Evolutionary conservation across 805 yeast genomes (phyloP), one percentile per base, ranked within the genome.

Genomic region (Hermanozyma aechmeae): DNA sequence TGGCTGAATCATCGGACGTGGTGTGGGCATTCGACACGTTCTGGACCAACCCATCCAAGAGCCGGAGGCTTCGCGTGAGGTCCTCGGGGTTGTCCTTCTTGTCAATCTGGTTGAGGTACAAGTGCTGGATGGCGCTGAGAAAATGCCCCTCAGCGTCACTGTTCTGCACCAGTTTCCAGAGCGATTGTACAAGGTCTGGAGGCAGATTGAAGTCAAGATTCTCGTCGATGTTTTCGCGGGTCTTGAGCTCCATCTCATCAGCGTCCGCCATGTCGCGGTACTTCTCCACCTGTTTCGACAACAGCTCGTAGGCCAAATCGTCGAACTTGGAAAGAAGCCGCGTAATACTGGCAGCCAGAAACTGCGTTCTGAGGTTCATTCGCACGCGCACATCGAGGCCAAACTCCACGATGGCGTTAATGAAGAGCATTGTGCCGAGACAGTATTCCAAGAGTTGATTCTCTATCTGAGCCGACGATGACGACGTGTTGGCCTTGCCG

Each of bases 151-250:
- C 78, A 7, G 79, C 74, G 24, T 69, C 71, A 3, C 78, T 65
- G 16, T 75, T 73, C 33, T 61, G 64, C 5, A 83, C 65, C 15
- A 69, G 68, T 13, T 57, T 48, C 73, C 83, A 70, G 29, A 78
- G 57, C 10, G 76, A 71, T 24, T 61, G 54, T 2, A 82, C 68
- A 27, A 83, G 57, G 13, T 81, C 84, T 4, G 78, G 67, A 0
- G 95, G 93, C 39, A 82, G 75, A 37, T 75, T 73, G 51, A 81
- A 69, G 40, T 77, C 73, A 9, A 73, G 59, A 31, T 72, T 63
- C 16, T 51, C 57, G 32, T 53, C 56, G 14, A 63, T 38, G 11
- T 46, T 40, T 30, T 58, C 60, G 12, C 44, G 45, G 15, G 49
- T 42, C 26, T 50, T 53, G 36, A 64, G 34, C 33, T 73, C 73